Evolutionary conservation across 805 yeast species (phyloP).

Genomic region (Priceomyces melissophilus): DNA sequence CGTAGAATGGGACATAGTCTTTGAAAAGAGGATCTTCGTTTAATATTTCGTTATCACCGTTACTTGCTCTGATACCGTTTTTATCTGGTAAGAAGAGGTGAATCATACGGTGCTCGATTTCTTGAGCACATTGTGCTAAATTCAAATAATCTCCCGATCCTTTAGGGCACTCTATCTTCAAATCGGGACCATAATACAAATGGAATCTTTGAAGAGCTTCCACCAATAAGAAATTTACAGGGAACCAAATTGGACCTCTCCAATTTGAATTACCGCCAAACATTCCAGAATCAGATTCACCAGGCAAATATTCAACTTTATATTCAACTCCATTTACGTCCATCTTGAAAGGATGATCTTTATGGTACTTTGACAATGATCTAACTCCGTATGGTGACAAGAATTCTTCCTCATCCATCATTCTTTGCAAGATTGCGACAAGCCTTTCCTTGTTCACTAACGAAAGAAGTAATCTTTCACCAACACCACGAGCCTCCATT

Average conservation of each 20-base stretch:
- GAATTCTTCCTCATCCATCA: constrained; percentile 86
- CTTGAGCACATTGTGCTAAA: constrained; percentile 88
- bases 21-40: constrained; percentile 66
- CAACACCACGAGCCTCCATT: constrained; percentile 75
- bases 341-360: constrained; percentile 80
- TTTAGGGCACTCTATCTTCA: constrained; percentile 84
- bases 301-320: constrained; percentile 73
- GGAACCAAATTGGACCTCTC: constrained; percentile 98
- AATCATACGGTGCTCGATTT: constrained; percentile 80
- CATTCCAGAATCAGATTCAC: constrained; percentile 88
- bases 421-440: constrained; percentile 65
- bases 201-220: constrained; percentile 86
- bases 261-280: constrained; percentile 97
- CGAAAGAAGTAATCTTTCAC: constrained; percentile 75
- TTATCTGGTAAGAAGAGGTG: constrained; percentile 69
- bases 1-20: constrained; percentile 76
- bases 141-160: constrained; percentile 75
- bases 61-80: constrained; percentile 68
- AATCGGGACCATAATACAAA: constrained; percentile 80
- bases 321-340: constrained; percentile 73
- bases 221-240: constrained; percentile 79
- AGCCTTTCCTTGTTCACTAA: constrained; percentile 79
- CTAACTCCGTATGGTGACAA: constrained; percentile 82
- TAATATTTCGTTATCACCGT: constrained; percentile 57
- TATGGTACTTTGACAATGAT: constrained; percentile 82